Evolutionary conservation across 139 green algal genomes (phyloP).

Genomic region (Haematococcus lacustris): DNA sequence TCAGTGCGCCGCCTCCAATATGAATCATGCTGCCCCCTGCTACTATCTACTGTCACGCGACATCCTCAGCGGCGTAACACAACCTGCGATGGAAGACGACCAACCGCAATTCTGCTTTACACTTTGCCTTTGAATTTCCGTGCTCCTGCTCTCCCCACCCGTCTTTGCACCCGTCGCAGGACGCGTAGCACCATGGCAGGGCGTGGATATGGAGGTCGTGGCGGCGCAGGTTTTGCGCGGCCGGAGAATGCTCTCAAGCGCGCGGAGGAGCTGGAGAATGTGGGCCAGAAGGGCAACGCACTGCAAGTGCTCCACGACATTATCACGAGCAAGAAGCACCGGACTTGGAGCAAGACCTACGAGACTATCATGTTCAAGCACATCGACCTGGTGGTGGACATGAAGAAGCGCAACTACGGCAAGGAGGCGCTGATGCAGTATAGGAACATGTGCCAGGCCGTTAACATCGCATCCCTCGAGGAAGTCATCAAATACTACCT

Average conservation of each 20-base stretch:
- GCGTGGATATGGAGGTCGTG: too few species aligned
- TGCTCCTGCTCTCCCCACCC: too few species aligned
- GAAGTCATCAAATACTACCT: conserved; percentile 98
- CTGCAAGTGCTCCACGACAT: conserved; percentile 93
- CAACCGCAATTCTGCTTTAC: too few species aligned
- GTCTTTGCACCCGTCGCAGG: too few species aligned
- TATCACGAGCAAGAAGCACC: conserved; percentile 91
- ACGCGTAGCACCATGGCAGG: too few species aligned
- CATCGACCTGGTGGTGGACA: conserved; percentile 90
- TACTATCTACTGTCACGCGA: too few species aligned
- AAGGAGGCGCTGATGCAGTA: conserved; percentile 99
- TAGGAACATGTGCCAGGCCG: conserved; percentile 92
- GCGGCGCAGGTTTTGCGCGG: conserved; percentile 58
- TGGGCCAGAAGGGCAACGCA: conserved; percentile 79
- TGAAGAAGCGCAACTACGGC: conserved; percentile 82
- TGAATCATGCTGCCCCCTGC: too few species aligned
- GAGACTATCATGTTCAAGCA: conserved; percentile 96
- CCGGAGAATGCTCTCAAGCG: conserved; percentile 98
- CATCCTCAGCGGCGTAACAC: too few species aligned
- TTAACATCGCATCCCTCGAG: conserved; percentile 93
- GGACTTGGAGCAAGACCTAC: conserved; percentile 89
- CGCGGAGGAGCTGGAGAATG: conserved; percentile 88
- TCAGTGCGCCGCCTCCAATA: too few species aligned
- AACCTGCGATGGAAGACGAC: too few species aligned
- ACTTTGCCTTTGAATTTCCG: too few species aligned